Evolutionary conservation across 306 rosid species (phyloP).

Genomic region (Purshia tridentata): DNA sequence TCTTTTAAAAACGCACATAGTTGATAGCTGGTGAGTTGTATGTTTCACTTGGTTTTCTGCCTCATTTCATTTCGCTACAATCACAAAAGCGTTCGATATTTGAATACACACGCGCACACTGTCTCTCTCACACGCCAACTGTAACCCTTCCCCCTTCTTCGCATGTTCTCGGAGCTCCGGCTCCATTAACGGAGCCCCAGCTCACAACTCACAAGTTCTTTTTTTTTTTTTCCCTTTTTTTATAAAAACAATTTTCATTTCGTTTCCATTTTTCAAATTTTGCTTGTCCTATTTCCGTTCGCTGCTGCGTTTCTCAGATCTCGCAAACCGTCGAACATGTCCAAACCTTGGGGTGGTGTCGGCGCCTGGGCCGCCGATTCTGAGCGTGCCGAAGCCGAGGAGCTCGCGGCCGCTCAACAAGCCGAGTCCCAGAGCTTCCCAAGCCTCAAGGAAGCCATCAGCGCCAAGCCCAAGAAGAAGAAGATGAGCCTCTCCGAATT

Average conservation of each 20-base stretch:
- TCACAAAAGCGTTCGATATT: background rate
- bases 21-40: background rate
- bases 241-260: background rate
- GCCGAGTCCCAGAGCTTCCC: slow-evolving; percentile 63
- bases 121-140: slow-evolving; percentile 16
- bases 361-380: slow-evolving; percentile 98
- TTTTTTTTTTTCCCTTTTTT: background rate
- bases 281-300: background rate
- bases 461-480: slow-evolving; percentile 74
- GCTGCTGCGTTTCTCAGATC: slow-evolving; percentile 39
- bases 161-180: slow-evolving; percentile 76
- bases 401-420: slow-evolving; percentile 42
- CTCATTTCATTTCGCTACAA: background rate
- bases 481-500: slow-evolving; percentile 50
- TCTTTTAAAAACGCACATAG: background rate
- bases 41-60: background rate
- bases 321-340: slow-evolving; percentile 46
- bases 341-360: slow-evolving; percentile 81
- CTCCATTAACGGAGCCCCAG: slow-evolving; percentile 74
- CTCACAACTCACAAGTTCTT: slow-evolving; percentile 10
- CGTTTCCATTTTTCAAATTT: background rate
- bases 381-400: slow-evolving; percentile 90
- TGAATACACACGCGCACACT: slow-evolving; percentile 3
- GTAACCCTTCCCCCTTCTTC: slow-evolving; percentile 27
- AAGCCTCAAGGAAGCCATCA: slow-evolving; percentile 71